Evolutionary conservation across 495 filamentous ascomycete genomes (phyloP).

Genomic region (Alectoria sarmentosa): DNA sequence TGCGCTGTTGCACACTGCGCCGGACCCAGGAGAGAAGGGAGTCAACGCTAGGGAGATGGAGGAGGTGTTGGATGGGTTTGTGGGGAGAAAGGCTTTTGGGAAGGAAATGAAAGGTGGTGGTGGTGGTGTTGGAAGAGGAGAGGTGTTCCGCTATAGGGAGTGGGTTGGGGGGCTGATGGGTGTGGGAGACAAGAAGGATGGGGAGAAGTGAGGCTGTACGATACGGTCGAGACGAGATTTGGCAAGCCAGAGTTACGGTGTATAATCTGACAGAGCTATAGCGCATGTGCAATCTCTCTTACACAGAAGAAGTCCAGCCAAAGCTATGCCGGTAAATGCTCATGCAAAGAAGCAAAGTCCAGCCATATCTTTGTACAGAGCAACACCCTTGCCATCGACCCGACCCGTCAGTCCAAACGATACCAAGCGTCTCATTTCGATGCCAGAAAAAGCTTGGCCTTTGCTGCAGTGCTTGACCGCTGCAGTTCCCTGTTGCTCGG

Average conservation of each 20-base stretch:
- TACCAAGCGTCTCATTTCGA: not conserved
- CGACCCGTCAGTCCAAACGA: not conserved
- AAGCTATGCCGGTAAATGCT: conserved; percentile 4
- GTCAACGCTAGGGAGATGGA: conserved; percentile 75
- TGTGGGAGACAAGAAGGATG: conserved; percentile 28
- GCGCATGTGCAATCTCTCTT: not conserved
- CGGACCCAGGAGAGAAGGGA: conserved; percentile 60
- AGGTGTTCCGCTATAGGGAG: conserved; percentile 73
- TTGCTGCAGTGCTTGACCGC: not conserved
- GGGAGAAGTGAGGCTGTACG: conserved; percentile 7
- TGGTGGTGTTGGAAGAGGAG: conserved; percentile 44
- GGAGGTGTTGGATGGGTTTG: conserved; percentile 75
- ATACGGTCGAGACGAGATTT: not conserved
- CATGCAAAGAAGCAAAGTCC: not conserved
- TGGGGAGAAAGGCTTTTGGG: conserved; percentile 67
- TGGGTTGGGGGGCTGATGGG: conserved; percentile 54
- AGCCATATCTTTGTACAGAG: not conserved
- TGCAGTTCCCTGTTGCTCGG: not conserved
- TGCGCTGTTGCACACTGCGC: conserved; percentile 71
- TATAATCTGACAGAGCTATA: not conserved
- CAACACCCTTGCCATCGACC: not conserved
- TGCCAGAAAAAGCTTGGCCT: not conserved
- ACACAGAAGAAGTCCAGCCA: not conserved
- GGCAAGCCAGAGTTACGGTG: not conserved
- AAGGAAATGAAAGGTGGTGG: conserved; percentile 34